phyloP scores from a whole-genome alignment of 2,329 filamentous ascomycete genomes.

The Fusarium sp. region DNA sequence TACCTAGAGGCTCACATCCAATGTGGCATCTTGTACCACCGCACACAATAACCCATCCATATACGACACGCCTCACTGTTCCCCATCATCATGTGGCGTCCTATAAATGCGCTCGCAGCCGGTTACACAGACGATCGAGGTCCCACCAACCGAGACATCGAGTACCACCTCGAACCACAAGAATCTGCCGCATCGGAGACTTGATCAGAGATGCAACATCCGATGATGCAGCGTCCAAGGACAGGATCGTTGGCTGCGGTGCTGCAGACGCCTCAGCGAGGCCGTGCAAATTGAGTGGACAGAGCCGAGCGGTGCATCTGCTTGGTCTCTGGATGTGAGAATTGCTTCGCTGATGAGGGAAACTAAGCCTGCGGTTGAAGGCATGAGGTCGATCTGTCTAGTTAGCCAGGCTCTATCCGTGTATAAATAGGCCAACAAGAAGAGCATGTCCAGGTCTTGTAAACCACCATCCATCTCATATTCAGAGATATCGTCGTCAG shows the following conservation, averaged over 20 bases:
- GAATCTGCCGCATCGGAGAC: constrained; percentile 25
- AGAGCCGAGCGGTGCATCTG: constrained; percentile 67
- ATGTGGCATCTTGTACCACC: constrained; percentile 32
- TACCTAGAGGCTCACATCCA: constrained; percentile 16
- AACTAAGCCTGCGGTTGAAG: constrained; percentile 60
- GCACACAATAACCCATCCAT: constrained; percentile 8
- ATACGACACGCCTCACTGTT: constrained; percentile 13
- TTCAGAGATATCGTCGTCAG: neutral
- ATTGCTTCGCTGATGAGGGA: constrained; percentile 70
- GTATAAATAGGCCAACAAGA: constrained; percentile 37
- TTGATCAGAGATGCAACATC: constrained; percentile 14
- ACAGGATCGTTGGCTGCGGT: constrained; percentile 29
- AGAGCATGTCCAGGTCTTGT: constrained; percentile 8
- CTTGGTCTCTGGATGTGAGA: constrained; percentile 58
- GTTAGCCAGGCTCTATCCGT: constrained; percentile 9
- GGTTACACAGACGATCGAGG: constrained; percentile 16
- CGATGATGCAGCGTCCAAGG: constrained; percentile 39
- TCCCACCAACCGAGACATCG: constrained; percentile 42
- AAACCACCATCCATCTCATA: neutral
- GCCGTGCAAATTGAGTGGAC: constrained; percentile 53
- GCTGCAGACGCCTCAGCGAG: constrained; percentile 32
- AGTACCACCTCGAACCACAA: constrained; percentile 1
- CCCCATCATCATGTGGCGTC: constrained; percentile 26
- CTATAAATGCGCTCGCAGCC: constrained; percentile 15
- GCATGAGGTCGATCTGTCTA: constrained; percentile 27